These are phyloP conservation scores for Magnaporthales sp. DNA, from an alignment of 2,329 filamentous ascomycete genomes.

Conservation along the genomic window DNA sequence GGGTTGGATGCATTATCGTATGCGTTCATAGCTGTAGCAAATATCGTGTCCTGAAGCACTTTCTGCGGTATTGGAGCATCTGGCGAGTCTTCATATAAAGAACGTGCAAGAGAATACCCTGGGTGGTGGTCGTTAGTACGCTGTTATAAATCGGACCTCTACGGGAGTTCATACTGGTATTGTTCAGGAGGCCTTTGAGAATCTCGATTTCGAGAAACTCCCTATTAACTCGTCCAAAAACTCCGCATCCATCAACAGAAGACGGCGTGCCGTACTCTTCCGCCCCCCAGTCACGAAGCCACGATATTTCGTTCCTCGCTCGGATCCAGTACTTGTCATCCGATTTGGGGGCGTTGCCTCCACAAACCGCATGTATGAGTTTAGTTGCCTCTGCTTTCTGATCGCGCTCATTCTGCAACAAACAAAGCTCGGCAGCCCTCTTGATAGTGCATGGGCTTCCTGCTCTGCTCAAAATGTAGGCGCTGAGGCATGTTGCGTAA, in stretches of 20 bases:
- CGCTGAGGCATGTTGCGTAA: slow-evolving; percentile 54
- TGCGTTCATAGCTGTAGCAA: slow-evolving; percentile 55
- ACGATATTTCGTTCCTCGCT: slow-evolving; percentile 56
- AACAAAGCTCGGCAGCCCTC: slow-evolving; percentile 51
- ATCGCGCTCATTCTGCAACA: slow-evolving; percentile 54
- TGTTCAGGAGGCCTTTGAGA: slow-evolving; percentile 56
- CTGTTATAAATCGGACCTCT: not conserved
- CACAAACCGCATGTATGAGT: slow-evolving; percentile 43
- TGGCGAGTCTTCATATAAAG: slow-evolving; percentile 47
- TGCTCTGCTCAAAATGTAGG: slow-evolving; percentile 43
- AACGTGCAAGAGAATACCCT: slow-evolving; percentile 56
- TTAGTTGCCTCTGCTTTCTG: slow-evolving; percentile 52
- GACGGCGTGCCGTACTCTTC: slow-evolving; percentile 24
- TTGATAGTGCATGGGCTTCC: slow-evolving; percentile 43
- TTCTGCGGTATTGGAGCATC: slow-evolving; percentile 39
- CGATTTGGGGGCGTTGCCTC: slow-evolving; percentile 39
- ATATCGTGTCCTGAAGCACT: slow-evolving; percentile 50
- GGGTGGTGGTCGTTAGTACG: slow-evolving; percentile 11
- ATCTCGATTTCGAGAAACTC: slow-evolving; percentile 62
- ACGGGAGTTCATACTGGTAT: slow-evolving; percentile 33
- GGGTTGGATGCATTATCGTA: slow-evolving; percentile 81
- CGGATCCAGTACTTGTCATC: slow-evolving; percentile 57
- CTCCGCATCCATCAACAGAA: slow-evolving; percentile 30
- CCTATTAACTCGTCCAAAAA: slow-evolving; percentile 50
- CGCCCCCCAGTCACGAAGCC: slow-evolving; percentile 65